Base-by-base conservation (phyloP, 129 eudicot species). In the Centella asiatica region DNA sequence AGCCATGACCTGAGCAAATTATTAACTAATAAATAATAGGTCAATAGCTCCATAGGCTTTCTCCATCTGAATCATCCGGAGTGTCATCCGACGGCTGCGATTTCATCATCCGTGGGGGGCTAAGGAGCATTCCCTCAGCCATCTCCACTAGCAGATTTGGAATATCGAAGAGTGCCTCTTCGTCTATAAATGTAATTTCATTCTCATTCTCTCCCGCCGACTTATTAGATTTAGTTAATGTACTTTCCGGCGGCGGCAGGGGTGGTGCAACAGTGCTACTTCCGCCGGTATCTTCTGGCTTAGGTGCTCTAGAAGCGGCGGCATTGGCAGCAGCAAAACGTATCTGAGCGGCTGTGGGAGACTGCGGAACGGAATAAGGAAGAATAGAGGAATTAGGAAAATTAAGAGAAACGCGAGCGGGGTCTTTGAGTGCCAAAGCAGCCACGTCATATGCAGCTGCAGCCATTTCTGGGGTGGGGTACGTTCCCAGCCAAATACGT, bases 121-220 rank as follows among this genome's bases (percentile, higher is more conserved):
- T 77, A 72, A 80, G 65, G 50, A 80, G 79, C 86, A 80, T 72
- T 54, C 86, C 86, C 66, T 76, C 79, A 0, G 86, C 86, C 86
- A 80, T 80, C 62, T 66, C 79, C 66, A n/a, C 74, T 60, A 76
- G 52, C 68, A 80, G 62, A 69, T 76, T 69, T 26, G 86, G 82
- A 74, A 72, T 58, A 69, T 69, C 72, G 28, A 80, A 80, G 18
- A 80, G 14, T 0, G 52, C 75, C 62, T 80, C 86, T 46, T 44
- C 73, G 66, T 80, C 85, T 60, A 80, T 19, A 60, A 57, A n/a
- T n/a, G n/a, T n/a, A n/a, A n/a, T n/a, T n/a, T n/a, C n/a, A 76
- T 23, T 72, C 85, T 33, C 71, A 45, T 51, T 51, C 22, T 18
- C 64, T 1, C 13, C 65, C 44, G 1, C 19, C 17, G 57, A n/a